Conservation (phyloP, 2,329 filamentous ascomycete genomes). For the Aspergillus spinulosporus region DNA sequence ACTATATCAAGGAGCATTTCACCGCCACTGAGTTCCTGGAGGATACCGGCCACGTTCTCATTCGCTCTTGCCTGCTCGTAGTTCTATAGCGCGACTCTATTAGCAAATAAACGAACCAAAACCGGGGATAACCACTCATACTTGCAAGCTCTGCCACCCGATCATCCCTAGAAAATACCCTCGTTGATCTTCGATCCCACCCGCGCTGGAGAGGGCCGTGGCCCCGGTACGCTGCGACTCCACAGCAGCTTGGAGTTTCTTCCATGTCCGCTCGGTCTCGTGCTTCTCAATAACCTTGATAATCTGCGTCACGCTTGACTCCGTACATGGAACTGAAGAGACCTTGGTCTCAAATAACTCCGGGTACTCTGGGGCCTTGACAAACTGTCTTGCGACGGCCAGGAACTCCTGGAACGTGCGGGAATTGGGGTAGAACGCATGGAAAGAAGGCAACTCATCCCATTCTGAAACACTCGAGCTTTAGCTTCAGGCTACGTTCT, state of each 20-base stretch:
- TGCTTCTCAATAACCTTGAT: background rate
- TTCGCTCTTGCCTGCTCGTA: background rate
- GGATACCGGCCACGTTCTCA: background rate
- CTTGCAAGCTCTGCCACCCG: constrained; percentile 1
- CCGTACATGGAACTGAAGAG: background rate
- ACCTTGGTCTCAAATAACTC: background rate
- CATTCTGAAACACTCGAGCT: background rate
- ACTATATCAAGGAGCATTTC: background rate
- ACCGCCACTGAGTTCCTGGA: background rate
- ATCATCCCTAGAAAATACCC: background rate
- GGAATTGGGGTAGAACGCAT: background rate
- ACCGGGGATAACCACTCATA: background rate
- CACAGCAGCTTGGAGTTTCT: background rate
- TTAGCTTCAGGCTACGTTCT: background rate
- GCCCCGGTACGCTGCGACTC: background rate
- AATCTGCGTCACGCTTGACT: background rate
- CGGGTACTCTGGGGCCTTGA: background rate
- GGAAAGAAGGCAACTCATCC: background rate
- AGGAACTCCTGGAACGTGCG: background rate
- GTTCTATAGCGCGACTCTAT: background rate
- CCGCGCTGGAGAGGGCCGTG: background rate
- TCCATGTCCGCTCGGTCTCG: background rate
- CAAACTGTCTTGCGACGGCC: background rate
- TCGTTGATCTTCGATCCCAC: background rate
- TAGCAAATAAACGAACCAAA: background rate